Percentiles rank a stretch among this genome's conserved stretches.
phyloP scores from a whole-genome alignment of 2,329 filamentous ascomycete species.

The Trichocomaceae sp. region DNA sequence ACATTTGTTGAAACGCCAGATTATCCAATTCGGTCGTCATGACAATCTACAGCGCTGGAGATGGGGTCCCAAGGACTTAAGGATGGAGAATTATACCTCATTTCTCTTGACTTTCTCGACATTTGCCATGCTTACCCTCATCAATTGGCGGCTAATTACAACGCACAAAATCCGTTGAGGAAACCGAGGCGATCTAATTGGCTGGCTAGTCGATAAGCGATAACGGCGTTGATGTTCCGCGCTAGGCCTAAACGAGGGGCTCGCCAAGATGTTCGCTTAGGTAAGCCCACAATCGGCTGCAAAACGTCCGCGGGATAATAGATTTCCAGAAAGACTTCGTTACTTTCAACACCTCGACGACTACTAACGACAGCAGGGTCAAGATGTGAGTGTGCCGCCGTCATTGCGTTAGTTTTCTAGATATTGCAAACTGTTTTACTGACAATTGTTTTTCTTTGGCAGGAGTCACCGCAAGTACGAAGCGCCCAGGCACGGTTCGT shows the following conservation, averaged over 20 bases:
- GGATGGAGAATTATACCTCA: background rate
- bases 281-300: conserved; percentile 39
- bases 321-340: conserved; percentile 30
- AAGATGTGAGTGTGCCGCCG: conserved; percentile 38
- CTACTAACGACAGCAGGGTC: conserved; percentile 45
- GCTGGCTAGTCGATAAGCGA: conserved; percentile 1
- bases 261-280: conserved; percentile 33
- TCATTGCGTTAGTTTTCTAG: background rate
- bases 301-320: conserved; percentile 29
- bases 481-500: conserved; percentile 91
- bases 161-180: too few relatives aligned
- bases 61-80: background rate
- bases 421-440: conserved; percentile 17
- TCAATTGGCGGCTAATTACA: background rate
- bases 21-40: background rate
- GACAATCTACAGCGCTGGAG: background rate
- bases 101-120: background rate
- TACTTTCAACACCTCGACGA: conserved; percentile 39
- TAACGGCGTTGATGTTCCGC: background rate
- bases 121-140: background rate
- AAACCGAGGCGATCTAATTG: background rate
- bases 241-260: conserved; percentile 13
- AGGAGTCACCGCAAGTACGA: conserved; percentile 63
- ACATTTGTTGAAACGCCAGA: too few relatives aligned
- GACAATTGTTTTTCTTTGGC: conserved; percentile 19